Evolutionary conservation across 495 filamentous ascomycete genomes (phyloP).

Genomic region (Penicillium macrosclerotiorum): DNA sequence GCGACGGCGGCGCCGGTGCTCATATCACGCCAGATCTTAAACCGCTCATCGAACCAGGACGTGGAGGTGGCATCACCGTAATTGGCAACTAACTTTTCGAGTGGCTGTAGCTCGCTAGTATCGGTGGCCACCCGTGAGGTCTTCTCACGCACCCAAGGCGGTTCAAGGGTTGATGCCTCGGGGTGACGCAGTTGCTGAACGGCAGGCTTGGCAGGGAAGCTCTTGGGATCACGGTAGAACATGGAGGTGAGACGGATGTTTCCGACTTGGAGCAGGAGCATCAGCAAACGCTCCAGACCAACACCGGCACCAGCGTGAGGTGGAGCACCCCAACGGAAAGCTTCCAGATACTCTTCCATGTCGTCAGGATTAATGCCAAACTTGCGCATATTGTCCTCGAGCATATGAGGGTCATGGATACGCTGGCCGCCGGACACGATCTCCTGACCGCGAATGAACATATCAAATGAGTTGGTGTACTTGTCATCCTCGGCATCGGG

Average conservation of each 20-base stretch:
- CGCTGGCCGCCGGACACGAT: constrained; percentile 90
- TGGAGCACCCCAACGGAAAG: constrained; percentile 83
- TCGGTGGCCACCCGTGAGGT: constrained; percentile 35
- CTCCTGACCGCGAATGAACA: constrained; percentile 92
- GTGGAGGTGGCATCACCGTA: constrained; percentile 89
- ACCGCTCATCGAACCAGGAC: constrained; percentile 80
- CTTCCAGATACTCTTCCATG: constrained; percentile 87
- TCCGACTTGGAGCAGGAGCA: constrained; percentile 78
- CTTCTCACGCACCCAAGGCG: constrained; percentile 53
- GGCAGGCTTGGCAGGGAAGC: constrained; percentile 58
- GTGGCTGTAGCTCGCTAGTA: constrained; percentile 58
- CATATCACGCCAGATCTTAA: constrained; percentile 76
- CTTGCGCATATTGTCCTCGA: constrained; percentile 74
- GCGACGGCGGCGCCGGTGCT: constrained; percentile 75
- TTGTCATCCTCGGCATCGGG: constrained; percentile 70
- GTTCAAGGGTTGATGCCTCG: constrained; percentile 71
- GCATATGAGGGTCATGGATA: constrained; percentile 74
- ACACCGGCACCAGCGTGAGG: constrained; percentile 91
- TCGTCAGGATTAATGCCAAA: constrained; percentile 69
- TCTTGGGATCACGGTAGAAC: constrained; percentile 83
- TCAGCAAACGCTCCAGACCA: constrained; percentile 81
- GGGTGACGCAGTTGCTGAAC: constrained; percentile 65
- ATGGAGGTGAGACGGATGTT: constrained; percentile 86
- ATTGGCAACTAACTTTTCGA: constrained; percentile 82
- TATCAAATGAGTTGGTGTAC: constrained; percentile 90